These are phyloP conservation scores for Vaucheria bursata DNA, from an alignment of 352 stramenopile species.

Conservation along the genomic window DNA sequence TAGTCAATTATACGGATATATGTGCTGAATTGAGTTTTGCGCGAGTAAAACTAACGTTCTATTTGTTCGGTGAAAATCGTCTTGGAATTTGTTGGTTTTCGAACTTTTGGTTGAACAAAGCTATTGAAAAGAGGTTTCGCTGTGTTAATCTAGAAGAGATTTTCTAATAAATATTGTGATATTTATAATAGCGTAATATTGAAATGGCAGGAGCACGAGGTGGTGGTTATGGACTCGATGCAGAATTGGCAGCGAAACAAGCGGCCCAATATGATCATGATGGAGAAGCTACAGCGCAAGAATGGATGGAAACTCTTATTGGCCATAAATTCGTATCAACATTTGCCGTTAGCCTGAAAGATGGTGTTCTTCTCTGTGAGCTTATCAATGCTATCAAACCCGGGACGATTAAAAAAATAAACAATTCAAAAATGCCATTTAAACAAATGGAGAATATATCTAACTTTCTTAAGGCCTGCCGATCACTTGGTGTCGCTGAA, in stretches of 20 bases:
- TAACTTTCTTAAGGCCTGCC: conserved; percentile 40
- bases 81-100: too few species aligned
- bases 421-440: conserved; percentile 75
- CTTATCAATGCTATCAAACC: conserved; percentile 43
- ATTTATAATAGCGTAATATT: too few species aligned
- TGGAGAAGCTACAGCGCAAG: conserved; percentile 57
- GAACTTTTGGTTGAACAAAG: too few species aligned
- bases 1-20: too few species aligned
- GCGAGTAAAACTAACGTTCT: too few species aligned
- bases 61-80: too few species aligned
- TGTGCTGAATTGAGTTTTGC: too few species aligned
- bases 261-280: conserved; percentile 75
- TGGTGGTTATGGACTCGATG: conserved; percentile 70
- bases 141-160: too few species aligned
- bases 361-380: conserved; percentile 37
- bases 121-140: too few species aligned
- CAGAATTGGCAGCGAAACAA: conserved; percentile 67
- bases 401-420: conserved; percentile 52
- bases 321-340: conserved; percentile 57
- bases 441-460: conserved; percentile 55
- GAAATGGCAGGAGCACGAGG: too few species aligned
- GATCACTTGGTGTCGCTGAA: conserved; percentile 35
- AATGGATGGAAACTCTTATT: conserved; percentile 71
- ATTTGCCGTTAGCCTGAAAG: conserved; percentile 37
- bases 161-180: too few species aligned